phyloP scores from a whole-genome alignment of 257 asterid genomes.

The Ophiorrhiza pumila region DNA sequence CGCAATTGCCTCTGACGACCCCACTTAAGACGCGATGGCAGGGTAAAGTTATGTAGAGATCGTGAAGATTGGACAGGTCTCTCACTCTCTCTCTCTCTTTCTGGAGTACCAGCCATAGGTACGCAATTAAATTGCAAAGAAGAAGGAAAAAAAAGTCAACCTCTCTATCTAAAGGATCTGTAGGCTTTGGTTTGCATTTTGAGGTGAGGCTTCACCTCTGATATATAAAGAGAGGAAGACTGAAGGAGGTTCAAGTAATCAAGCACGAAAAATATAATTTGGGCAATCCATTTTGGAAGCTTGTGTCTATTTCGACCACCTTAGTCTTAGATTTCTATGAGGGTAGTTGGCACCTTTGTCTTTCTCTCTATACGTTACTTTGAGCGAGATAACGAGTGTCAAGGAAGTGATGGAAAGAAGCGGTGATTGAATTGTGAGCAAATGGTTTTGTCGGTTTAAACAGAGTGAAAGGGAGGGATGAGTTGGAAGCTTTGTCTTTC shows the following conservation, averaged over 20 bases:
- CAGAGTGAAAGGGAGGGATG: neutral
- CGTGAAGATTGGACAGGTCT: neutral
- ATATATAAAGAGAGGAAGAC: neutral
- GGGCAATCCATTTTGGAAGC: neutral
- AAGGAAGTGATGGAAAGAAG: neutral
- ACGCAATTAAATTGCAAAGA: neutral
- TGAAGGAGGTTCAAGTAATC: neutral
- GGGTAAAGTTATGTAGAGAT: slow-evolving; percentile 22
- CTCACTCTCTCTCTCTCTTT: slow-evolving; percentile 3
- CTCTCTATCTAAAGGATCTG: neutral
- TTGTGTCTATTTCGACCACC: neutral
- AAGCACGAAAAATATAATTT: neutral
- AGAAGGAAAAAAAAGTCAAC: neutral
- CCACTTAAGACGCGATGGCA: slow-evolving; percentile 12
- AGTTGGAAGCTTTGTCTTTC: neutral
- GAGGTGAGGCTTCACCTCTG: neutral
- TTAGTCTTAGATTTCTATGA: neutral
- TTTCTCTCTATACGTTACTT: neutral
- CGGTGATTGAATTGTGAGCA: neutral
- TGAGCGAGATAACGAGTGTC: neutral
- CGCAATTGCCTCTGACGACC: slow-evolving; percentile 12
- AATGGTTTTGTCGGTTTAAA: neutral
- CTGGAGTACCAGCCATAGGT: slow-evolving; percentile 13
- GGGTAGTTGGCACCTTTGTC: neutral
- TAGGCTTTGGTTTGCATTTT: neutral